Evolutionary conservation across 1,139 yeast species (phyloP).

Genomic region (Magnusiomyces suaveolens): DNA sequence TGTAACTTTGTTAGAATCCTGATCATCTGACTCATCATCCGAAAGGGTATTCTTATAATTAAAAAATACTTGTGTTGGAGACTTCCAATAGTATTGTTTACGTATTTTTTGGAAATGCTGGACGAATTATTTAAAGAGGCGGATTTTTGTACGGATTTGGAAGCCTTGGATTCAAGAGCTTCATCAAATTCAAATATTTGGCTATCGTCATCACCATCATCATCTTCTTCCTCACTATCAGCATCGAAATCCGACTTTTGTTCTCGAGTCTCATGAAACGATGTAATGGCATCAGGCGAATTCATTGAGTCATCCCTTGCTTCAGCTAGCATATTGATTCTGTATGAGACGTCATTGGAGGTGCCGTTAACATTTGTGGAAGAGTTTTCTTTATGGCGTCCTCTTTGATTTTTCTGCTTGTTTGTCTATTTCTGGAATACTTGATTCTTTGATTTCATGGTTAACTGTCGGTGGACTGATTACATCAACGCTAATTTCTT

Average conservation of each 20-base stretch:
- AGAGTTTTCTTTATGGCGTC: not conserved
- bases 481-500: not conserved
- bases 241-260: not conserved
- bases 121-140: no score
- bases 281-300: no score
- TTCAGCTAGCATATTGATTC: not conserved
- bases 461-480: no score
- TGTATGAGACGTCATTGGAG: not conserved
- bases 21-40: not conserved
- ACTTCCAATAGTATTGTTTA: not conserved
- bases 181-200: slow-evolving; percentile 15
- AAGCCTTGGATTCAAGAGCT: slow-evolving; percentile 9
- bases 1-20: not conserved
- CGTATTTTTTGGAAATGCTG: no score
- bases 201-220: slow-evolving; percentile 2
- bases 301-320: no score
- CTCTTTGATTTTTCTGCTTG: slow-evolving; percentile 1
- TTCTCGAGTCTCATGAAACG: no score
- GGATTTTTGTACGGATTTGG: not conserved
- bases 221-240: slow-evolving; percentile 7
- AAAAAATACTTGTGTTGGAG: not conserved
- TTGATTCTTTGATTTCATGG: no score
- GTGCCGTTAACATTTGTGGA: not conserved
- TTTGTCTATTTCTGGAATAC: not conserved
- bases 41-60: no score